Conservation (phyloP, 2,329 filamentous ascomycete species). For the Fusarium scirpi region DNA sequence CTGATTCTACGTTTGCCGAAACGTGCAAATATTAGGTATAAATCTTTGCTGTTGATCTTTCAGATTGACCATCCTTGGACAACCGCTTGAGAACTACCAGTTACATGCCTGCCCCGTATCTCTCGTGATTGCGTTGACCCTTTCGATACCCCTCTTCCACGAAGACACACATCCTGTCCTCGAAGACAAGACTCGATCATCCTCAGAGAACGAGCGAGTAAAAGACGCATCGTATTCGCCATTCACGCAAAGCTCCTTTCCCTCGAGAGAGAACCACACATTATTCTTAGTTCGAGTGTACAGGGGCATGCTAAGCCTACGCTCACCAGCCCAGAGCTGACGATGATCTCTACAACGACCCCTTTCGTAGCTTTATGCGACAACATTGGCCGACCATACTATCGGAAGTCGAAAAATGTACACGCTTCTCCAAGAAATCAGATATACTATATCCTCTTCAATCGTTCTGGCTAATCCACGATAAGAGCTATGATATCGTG, state of each 20-base stretch:
- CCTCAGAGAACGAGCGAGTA: not conserved
- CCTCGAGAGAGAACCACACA: accelerated
- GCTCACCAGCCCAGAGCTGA: not conserved
- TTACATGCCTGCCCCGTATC: not conserved
- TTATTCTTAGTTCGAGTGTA: not conserved
- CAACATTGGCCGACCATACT: not conserved
- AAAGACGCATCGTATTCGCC: not conserved
- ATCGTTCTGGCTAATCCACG: not conserved
- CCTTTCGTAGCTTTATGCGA: not conserved
- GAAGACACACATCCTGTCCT: not conserved
- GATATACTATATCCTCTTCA: not conserved
- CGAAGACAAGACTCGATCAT: not conserved
- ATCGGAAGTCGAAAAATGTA: not conserved
- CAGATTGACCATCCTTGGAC: too few species aligned
- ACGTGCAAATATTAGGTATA: too few species aligned
- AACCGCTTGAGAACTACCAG: not conserved
- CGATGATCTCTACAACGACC: not conserved
- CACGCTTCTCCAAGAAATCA: not conserved
- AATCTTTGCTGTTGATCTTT: too few species aligned
- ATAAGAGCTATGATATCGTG: too few species aligned
- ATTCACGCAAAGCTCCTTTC: not conserved
- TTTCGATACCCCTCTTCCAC: not conserved
- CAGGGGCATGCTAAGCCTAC: not conserved
- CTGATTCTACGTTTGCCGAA: too few species aligned
- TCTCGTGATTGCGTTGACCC: not conserved